phyloP scores from a whole-genome alignment of 352 stramenopile genomes.

The Pythium myriotylum region DNA sequence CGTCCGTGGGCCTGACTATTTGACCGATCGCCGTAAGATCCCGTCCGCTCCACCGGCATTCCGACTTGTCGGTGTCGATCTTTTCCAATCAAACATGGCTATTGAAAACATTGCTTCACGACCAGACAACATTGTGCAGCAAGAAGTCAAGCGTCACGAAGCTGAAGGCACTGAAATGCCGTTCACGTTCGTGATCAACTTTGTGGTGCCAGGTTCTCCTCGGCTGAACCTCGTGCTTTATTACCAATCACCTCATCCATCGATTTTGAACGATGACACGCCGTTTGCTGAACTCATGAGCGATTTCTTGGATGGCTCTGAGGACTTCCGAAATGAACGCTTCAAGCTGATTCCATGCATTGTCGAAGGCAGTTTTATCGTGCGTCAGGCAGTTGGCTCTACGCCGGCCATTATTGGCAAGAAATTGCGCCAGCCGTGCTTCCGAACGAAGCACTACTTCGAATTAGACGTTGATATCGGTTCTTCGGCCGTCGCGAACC shows the following conservation, averaged over 20 bases:
- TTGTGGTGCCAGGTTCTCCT: conserved; percentile 65
- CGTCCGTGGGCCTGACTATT: conserved; percentile 71
- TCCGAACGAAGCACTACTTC: conserved; percentile 69
- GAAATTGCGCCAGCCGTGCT: conserved; percentile 71
- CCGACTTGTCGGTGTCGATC: conserved; percentile 65
- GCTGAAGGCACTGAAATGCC: conserved; percentile 65
- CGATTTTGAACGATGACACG: conserved; percentile 54
- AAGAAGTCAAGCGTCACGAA: conserved; percentile 58
- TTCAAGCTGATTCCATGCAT: conserved; percentile 87
- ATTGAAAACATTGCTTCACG: conserved; percentile 67
- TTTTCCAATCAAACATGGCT: conserved; percentile 56
- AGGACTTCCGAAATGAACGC: conserved; percentile 79
- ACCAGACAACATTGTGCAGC: conserved; percentile 64
- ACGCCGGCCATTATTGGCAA: conserved; percentile 77
- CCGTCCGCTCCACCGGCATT: conserved; percentile 67
- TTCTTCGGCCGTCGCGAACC: conserved; percentile 74
- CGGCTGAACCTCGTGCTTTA: conserved; percentile 71
- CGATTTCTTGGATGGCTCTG: conserved; percentile 71
- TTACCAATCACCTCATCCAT: conserved; percentile 62
- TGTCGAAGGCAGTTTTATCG: conserved; percentile 79
- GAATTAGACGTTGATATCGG: conserved; percentile 77
- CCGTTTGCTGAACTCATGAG: conserved; percentile 72
- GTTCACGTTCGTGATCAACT: conserved; percentile 83
- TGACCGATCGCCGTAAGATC: conserved; percentile 71
- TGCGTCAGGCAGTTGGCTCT: conserved; percentile 73